Percentiles rank a stretch among this genome's conserved stretches.
phyloP scores from a whole-genome alignment of 2,329 filamentous ascomycete genomes.

The Neonectria magnoliae region DNA sequence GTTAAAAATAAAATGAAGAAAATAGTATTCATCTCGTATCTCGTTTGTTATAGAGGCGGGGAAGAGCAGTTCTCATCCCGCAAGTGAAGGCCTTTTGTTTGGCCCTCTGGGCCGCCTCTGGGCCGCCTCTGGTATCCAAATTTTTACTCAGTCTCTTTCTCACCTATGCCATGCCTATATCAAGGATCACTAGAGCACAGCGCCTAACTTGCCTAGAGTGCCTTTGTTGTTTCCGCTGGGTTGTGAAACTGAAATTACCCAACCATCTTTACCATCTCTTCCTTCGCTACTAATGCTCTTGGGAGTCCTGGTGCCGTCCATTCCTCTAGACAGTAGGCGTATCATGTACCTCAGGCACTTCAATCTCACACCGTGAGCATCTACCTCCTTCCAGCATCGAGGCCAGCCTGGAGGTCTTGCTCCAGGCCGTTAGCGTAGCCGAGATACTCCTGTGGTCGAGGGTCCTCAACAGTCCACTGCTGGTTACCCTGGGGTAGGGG shows the following conservation, averaged over 20 bases:
- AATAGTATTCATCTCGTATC: slow-evolving; percentile 40
- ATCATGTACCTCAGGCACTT: slow-evolving; percentile 2
- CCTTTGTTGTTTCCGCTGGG: slow-evolving; percentile 1
- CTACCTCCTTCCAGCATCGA: slow-evolving; percentile 45
- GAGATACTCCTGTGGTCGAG: slow-evolving; percentile 67
- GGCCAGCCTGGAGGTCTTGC: slow-evolving; percentile 65
- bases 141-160: slow-evolving; percentile 15
- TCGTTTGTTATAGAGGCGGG: slow-evolving; percentile 32
- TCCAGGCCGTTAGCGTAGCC: slow-evolving; percentile 62
- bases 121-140: slow-evolving; percentile 24
- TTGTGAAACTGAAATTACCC: slow-evolving; percentile 18
- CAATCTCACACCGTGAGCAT: not conserved
- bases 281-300: not conserved
- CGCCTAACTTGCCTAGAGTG: slow-evolving; percentile 5
- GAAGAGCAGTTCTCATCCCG: slow-evolving; percentile 23
- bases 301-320: slow-evolving; percentile 2
- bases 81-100: slow-evolving; percentile 16
- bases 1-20: slow-evolving; percentile 28
- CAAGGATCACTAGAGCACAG: slow-evolving; percentile 1
- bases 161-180: not conserved
- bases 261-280: slow-evolving; percentile 12
- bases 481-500: slow-evolving; percentile 61
- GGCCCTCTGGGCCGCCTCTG: slow-evolving; percentile 6
- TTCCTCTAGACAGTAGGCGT: slow-evolving; percentile 15
- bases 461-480: slow-evolving; percentile 69